phyloP scores from a whole-genome alignment of 371 early-diverging fungal genomes.

The Polyrhizophydium stewartii region DNA sequence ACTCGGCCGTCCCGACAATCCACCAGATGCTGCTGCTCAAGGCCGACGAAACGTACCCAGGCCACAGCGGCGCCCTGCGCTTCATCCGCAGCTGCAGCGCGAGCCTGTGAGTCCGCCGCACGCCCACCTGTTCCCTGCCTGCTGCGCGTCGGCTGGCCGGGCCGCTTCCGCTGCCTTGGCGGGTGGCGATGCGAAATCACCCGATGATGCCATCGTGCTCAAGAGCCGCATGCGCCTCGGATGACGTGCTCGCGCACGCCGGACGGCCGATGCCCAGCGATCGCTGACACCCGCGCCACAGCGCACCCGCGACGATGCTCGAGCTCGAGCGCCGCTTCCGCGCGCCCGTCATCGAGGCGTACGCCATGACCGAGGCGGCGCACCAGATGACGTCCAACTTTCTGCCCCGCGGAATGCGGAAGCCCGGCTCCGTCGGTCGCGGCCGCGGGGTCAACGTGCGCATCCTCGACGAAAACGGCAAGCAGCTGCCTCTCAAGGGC shows the following conservation, averaged over 20 bases:
- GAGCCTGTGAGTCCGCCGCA: constrained; percentile 39
- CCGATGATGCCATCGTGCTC: no score
- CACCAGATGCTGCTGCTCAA: constrained; percentile 55
- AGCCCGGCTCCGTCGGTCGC: constrained; percentile 72
- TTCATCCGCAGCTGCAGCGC: constrained; percentile 87
- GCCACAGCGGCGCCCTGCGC: constrained; percentile 41
- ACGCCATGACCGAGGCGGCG: constrained; percentile 90
- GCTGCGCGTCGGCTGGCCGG: no score
- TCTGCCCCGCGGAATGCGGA: constrained; percentile 66
- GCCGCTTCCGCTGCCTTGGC: no score
- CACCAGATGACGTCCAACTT: constrained; percentile 89
- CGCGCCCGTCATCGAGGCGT: constrained; percentile 80
- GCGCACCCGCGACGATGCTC: constrained; percentile 66
- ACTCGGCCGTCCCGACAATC: constrained; percentile 74
- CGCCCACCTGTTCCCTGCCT: no score
- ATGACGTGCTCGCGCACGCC: no score
- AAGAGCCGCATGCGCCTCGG: no score
- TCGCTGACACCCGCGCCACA: background rate
- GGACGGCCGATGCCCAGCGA: background rate
- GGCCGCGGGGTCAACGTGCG: constrained; percentile 76
- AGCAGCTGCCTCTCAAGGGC: constrained; percentile 34
- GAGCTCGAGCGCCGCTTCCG: constrained; percentile 64
- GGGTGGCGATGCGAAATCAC: no score
- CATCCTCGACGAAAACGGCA: constrained; percentile 64
- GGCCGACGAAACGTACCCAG: constrained; percentile 33